Conservation (phyloP, 495 filamentous ascomycete species). For the Aspergillus coremiiformis region DNA sequence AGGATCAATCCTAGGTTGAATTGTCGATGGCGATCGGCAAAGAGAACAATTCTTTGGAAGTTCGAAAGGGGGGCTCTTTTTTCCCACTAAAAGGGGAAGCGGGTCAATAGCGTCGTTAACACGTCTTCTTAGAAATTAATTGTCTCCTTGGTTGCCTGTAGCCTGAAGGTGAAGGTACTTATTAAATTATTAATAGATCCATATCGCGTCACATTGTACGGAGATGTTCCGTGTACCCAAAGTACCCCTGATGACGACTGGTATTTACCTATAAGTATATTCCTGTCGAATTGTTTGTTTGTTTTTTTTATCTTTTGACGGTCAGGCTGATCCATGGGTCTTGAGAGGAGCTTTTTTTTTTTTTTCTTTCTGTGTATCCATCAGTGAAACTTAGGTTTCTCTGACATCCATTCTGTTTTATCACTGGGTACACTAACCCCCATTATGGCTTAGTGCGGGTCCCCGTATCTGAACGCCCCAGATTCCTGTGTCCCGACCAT, state of each 20-base stretch:
- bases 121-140: slow-evolving; percentile 1
- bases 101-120: slow-evolving; percentile 14
- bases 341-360: no score
- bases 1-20: slow-evolving; percentile 13
- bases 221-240: neutral
- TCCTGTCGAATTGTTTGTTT: neutral
- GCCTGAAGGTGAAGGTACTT: no score
- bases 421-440: neutral
- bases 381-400: no score
- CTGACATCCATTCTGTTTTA: no score
- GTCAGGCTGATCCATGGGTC: neutral
- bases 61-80: slow-evolving; percentile 19
- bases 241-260: neutral
- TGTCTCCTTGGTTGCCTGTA: neutral
- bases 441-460: neutral
- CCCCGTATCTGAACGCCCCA: slow-evolving; percentile 1
- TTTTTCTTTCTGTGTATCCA: no score
- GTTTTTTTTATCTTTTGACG: neutral
- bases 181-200: slow-evolving; percentile 1
- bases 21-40: slow-evolving; percentile 16
- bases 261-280: neutral
- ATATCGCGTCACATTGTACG: neutral
- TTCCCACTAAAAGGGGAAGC: slow-evolving; percentile 25
- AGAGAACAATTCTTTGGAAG: slow-evolving; percentile 11
- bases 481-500: neutral